phyloP scores from a whole-genome alignment of 2,329 filamentous ascomycete species.

The Didymosphaeria variabile region DNA sequence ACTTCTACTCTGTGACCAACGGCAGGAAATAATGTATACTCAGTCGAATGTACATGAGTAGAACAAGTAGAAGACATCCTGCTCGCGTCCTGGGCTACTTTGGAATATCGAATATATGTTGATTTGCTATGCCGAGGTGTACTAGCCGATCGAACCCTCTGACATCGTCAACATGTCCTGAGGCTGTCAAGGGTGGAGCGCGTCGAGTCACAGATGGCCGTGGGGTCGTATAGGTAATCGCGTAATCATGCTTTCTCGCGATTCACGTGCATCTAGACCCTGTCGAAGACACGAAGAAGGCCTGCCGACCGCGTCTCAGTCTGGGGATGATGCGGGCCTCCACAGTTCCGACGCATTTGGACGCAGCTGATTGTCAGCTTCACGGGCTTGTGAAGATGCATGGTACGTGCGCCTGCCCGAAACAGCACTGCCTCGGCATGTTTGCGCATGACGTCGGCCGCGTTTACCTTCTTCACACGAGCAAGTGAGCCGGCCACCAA shows the following conservation, averaged over 20 bases:
- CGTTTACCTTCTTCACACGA: slow-evolving; percentile 29
- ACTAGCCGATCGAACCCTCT: too few relatives aligned
- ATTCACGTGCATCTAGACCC: neutral
- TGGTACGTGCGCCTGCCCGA: slow-evolving; percentile 11
- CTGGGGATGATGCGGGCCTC: slow-evolving; percentile 13
- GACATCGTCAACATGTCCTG: too few relatives aligned
- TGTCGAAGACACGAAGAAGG: neutral
- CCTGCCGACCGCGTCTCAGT: slow-evolving; percentile 8
- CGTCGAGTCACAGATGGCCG: too few relatives aligned
- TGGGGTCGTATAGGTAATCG: neutral
- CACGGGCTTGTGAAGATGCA: slow-evolving; percentile 17
- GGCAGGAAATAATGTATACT: too few relatives aligned
- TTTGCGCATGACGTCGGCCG: slow-evolving; percentile 40
- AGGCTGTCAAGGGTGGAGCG: too few relatives aligned
- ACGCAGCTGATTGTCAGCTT: slow-evolving; percentile 12
- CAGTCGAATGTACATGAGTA: too few relatives aligned
- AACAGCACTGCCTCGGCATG: slow-evolving; percentile 38
- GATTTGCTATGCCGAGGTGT: too few relatives aligned
- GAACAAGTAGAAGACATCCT: too few relatives aligned
- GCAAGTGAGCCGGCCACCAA: slow-evolving; percentile 42
- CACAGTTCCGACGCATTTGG: slow-evolving; percentile 14
- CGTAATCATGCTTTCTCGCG: neutral
- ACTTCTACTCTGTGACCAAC: too few relatives aligned
- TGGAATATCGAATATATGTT: too few relatives aligned
- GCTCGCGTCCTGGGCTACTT: too few relatives aligned